Evolutionary conservation across 352 stramenopile species (phyloP), one percentile per base, ranked within the genome.

Genomic region (Blastocystis sp.): DNA sequence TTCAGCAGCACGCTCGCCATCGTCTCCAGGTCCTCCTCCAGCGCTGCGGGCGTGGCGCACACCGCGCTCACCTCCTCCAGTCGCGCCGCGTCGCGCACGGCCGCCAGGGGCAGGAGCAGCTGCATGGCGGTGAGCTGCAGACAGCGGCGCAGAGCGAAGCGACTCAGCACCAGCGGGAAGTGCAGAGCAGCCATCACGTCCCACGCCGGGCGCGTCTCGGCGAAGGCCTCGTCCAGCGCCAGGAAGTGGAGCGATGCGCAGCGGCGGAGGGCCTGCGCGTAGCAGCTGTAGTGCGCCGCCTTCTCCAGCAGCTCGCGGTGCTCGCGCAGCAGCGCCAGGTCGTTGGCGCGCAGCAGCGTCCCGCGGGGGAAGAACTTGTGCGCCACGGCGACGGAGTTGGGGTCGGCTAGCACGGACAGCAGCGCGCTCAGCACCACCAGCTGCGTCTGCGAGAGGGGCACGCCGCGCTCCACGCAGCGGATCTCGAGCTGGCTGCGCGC

Each of bases 361-460:
- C 34, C 43, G 19, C 71, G 71, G 0, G 71, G 71, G 42, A 81
- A 81, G 45, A 81, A 81, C 59, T 61, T 63, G 11, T 59, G 24
- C 21, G 38, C 59, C 3, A 81, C 71, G 7, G 71, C 52, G 4
- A n/a, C 28, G 11, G 42, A 24, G 19, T 21, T 17, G 34, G 71
- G 71, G 40, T 81, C 71, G 6, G 71, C 14, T 11, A 81, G 40
- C 6, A 81, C 38, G n/a, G 71, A 63, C 19, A 81, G 52, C 17
- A 81, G 71, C 48, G 71, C 43, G 11, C 66, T 48, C 34, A 81
- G 45, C 1, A 81, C 40, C 17, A 81, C 48, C 9, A 81, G 19
- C 21, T 81, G 71, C 9, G 21, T 28, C 52, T 64, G 24, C 2
- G 21, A 54, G 3, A 61, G 57, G 7, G 71, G 52, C 0, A 81